These are phyloP conservation scores for Pleoardoris graminearum DNA, from an alignment of 2,329 filamentous ascomycete species.

Conservation along the genomic window DNA sequence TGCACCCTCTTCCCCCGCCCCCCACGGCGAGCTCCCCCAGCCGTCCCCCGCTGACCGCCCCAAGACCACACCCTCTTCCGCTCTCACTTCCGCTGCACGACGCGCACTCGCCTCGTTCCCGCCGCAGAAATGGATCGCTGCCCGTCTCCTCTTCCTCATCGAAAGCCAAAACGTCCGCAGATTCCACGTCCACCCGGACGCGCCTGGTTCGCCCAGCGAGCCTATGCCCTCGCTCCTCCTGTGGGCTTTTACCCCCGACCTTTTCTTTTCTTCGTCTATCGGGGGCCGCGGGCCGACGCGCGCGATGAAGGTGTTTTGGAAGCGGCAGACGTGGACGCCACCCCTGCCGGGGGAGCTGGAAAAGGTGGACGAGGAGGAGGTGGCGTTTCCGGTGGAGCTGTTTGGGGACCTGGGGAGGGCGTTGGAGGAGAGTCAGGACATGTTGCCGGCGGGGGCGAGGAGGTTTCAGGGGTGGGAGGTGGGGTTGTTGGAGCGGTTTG, in stretches of 20 bases:
- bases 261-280: slow-evolving; percentile 58
- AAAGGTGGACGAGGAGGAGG: slow-evolving; percentile 54
- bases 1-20: slow-evolving; percentile 1
- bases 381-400: slow-evolving; percentile 56
- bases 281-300: slow-evolving; percentile 46
- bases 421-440: slow-evolving; percentile 54
- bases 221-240: slow-evolving; percentile 45
- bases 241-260: slow-evolving; percentile 65
- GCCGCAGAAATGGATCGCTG: slow-evolving; percentile 54
- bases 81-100: not conserved
- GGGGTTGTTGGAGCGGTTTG: slow-evolving; percentile 63
- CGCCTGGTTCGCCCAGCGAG: not conserved
- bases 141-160: slow-evolving; percentile 59
- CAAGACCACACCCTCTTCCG: not conserved
- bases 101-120: slow-evolving; percentile 20
- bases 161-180: slow-evolving; percentile 60
- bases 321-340: slow-evolving; percentile 35
- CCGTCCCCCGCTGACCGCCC: not conserved
- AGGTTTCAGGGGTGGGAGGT: slow-evolving; percentile 69
- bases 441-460: slow-evolving; percentile 61
- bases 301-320: slow-evolving; percentile 63
- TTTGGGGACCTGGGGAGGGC: slow-evolving; percentile 51
- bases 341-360: slow-evolving; percentile 39
- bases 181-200: slow-evolving; percentile 55
- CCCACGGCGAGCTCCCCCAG: not conserved